Base-by-base conservation (phyloP, 169 alveolate species). In the Eimeria sp. region DNA sequence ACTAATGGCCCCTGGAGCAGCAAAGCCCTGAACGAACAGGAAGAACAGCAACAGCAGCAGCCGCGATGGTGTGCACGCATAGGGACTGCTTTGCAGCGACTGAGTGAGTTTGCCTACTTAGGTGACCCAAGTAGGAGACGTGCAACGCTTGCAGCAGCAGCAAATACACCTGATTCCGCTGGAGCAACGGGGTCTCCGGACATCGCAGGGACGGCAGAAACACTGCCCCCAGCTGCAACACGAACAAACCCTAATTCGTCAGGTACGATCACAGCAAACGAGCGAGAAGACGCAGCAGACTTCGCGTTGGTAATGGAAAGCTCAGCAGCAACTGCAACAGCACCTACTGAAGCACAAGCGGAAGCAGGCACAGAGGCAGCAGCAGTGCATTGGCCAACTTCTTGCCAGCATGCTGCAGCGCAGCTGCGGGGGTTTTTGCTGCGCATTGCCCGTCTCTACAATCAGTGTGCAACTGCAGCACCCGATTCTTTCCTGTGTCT, bases 351-450 rank as follows among this genome's bases (percentile, higher is more conserved):
- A 45, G 84, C 70, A 88, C 70, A 40, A 88, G 86, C 40, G 16
- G 72, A 9, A 63, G 45, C 57, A 30, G 84, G 40, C 49, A 45
- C 83, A 67, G 86, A 22, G 9, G 73, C 93, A 86, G 67, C 47
- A 16, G 54, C 67, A 47, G 72, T 88, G 86, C 34, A 47, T 13
- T 63, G 95, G 86, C 75, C 95, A 25, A 86, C 95, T n/a, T 27
- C 83, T 45, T 43, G 75, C 18, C 95, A 63, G 54, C 86, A 63
- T 67, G 95, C 95, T 13, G 95, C 95, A 43, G 61, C 95, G 73
- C 95, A 70, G 86, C 45, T 70, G 49, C 95, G 95, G 27, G 72
- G 95, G 6, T 40, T 67, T 67, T 43, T 67, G 95, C 95, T 63
- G 58, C 86, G 95, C 51, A n/a, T 88, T 43, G 67, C 86, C 70